Conservation (phyloP, 1,139 yeast species). For the Yarrowia galli region DNA sequence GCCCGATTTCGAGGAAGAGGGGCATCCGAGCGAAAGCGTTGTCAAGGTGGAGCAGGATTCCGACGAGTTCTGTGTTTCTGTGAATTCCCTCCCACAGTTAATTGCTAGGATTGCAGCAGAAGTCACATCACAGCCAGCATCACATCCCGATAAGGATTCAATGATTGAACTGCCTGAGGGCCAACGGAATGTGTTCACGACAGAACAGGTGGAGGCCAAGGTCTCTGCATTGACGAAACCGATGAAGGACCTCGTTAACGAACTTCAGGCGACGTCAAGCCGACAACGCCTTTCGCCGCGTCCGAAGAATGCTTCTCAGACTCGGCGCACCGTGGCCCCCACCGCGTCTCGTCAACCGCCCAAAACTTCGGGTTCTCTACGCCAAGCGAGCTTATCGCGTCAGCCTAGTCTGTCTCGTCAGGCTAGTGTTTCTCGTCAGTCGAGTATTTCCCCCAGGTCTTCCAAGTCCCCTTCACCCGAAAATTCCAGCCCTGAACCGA, state of each 20-base stretch:
- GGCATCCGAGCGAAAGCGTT: background rate
- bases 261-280: background rate
- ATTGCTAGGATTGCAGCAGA: background rate
- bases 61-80: conserved; percentile 13
- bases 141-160: background rate
- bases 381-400: background rate
- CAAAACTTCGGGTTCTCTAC: background rate
- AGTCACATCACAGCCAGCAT: background rate
- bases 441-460: background rate
- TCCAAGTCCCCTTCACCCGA: background rate
- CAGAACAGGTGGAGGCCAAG: background rate
- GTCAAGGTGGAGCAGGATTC: conserved; percentile 11
- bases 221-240: background rate
- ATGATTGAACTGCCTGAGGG: background rate
- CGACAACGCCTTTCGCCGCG: background rate
- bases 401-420: background rate
- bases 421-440: background rate
- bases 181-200: background rate
- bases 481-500: background rate
- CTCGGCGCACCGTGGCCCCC: background rate
- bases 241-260: background rate
- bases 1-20: background rate
- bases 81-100: conserved; percentile 14
- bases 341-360: background rate
- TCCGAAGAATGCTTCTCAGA: background rate